Base-by-base conservation (phyloP, 495 filamentous ascomycete genomes). In the Trichoderma virens region DNA sequence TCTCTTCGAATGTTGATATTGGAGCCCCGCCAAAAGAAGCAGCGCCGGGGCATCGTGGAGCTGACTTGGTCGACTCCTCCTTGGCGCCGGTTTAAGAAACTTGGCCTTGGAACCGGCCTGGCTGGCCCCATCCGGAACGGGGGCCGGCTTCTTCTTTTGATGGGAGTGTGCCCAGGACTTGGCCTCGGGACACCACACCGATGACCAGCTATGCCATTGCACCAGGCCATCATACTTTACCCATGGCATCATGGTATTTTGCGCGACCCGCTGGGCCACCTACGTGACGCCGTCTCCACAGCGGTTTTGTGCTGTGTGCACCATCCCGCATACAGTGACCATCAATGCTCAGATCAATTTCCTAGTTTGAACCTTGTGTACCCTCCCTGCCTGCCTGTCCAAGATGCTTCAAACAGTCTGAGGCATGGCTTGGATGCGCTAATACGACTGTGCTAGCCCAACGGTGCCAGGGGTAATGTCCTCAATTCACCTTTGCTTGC, bases 381-480 rank as follows among this genome's bases (percentile, higher is more conserved):
- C 23, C 51, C 51, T 56, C 3, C 51, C 51, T 30, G 51, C 8
- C 51, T 27, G 23, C 25, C 51, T 30, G 51, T 28, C 51, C 51
- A 30, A 27, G 51, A 27, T 2, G 51, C 16, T 56, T 56, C 51
- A 4, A 47, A 20, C 43, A 23, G 7, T 25, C 43, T 27, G 51
- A 56, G 27, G 25, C 51, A 56, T 27, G 25, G 51, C 20, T 27
- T 23, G 23, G 11, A 16, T 27, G 51, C 51, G 51, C 51, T 56
- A 56, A 30, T 13, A 20, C 45, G 11, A 16, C 16, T 51, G 45
- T 51, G 45, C 45, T 51, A 51, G 23, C 45, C 45, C 45, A 51
- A 51, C 45, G 51, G 51, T 56, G 51, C 51, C 51, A 56, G 51
- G 51, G 51, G 51, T 56, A 56, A 56, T 23, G 28, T 28, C 25